phyloP scores from a whole-genome alignment of 257 asterid species.

The Anisodus acutangulus region DNA sequence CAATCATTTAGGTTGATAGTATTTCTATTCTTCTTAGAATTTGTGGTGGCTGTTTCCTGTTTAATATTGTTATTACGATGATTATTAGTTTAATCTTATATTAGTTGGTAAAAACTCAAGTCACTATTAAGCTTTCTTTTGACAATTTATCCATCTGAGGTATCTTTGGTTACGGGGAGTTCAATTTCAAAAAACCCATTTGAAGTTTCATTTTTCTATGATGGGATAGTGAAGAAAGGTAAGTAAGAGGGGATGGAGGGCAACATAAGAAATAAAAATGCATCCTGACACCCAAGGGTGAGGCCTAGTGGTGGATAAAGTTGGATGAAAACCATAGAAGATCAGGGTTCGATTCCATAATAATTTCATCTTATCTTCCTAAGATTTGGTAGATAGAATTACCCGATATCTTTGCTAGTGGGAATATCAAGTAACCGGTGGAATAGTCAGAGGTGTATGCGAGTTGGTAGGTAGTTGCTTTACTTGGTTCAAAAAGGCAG shows the following conservation, averaged over 20 bases:
- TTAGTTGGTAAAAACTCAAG: neutral
- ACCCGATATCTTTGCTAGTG: neutral
- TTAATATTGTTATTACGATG: neutral
- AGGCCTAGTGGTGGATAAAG: neutral
- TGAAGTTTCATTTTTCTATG: neutral
- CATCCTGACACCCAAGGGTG: constrained; percentile 1
- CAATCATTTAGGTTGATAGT: constrained; percentile 11
- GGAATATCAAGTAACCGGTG: neutral
- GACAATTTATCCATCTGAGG: neutral
- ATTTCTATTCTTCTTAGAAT: neutral
- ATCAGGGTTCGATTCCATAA: neutral
- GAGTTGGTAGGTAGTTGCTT: neutral
- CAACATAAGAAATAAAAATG: neutral
- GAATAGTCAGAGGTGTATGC: neutral
- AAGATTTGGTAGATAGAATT: neutral
- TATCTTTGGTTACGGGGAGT: neutral
- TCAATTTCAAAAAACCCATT: neutral
- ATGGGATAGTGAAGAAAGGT: constrained; percentile 14
- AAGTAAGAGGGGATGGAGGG: constrained; percentile 4
- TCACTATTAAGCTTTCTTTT: neutral
- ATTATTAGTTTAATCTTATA: constrained; percentile 14
- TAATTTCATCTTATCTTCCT: neutral
- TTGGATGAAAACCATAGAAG: neutral
- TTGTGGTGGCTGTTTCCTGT: neutral
- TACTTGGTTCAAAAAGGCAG: neutral